Evolutionary conservation across 164 flowering plant species (phyloP).

Genomic region (Paratinospora sagittata): DNA sequence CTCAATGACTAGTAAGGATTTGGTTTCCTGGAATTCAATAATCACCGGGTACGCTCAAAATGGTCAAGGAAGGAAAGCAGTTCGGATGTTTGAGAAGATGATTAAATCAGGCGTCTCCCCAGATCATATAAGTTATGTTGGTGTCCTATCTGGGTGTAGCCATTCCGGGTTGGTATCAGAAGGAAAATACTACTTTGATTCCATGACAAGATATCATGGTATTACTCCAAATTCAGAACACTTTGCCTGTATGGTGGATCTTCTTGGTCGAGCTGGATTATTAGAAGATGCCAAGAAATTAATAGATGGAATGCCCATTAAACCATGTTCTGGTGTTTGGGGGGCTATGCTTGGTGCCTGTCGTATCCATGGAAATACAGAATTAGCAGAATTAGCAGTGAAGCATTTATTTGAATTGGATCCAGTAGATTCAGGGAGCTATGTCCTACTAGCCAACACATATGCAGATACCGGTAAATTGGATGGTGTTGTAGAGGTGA

Average conservation of each 20-base stretch:
- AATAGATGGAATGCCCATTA: slow-evolving; percentile 5
- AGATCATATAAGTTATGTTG: slow-evolving; percentile 4
- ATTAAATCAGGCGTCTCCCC: background rate
- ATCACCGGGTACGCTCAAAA: slow-evolving; percentile 13
- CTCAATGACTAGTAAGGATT: background rate
- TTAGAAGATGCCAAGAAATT: slow-evolving; percentile 10
- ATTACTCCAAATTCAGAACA: slow-evolving; percentile 5
- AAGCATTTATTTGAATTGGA: slow-evolving; percentile 9
- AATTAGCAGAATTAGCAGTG: slow-evolving; percentile 5
- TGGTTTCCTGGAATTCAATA: slow-evolving; percentile 12
- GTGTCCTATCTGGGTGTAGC: slow-evolving; percentile 8
- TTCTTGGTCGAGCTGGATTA: slow-evolving; percentile 14
- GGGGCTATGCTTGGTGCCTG: slow-evolving; percentile 11
- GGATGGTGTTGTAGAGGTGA: slow-evolving; percentile 7
- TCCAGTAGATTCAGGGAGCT: slow-evolving; percentile 7
- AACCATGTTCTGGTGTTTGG: slow-evolving; percentile 5
- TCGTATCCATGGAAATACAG: slow-evolving; percentile 9
- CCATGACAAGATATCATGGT: slow-evolving; percentile 7
- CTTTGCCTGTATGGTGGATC: slow-evolving; percentile 11
- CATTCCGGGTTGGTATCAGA: slow-evolving; percentile 8
- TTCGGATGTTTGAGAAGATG: slow-evolving; percentile 4
- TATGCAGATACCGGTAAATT: slow-evolving; percentile 2
- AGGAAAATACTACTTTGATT: slow-evolving; percentile 6
- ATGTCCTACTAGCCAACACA: slow-evolving; percentile 4
- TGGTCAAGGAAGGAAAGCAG: slow-evolving; percentile 5